Evolutionary conservation across 2,329 filamentous ascomycete genomes (phyloP).

Genomic region (Aspergillus hiratsukae): DNA sequence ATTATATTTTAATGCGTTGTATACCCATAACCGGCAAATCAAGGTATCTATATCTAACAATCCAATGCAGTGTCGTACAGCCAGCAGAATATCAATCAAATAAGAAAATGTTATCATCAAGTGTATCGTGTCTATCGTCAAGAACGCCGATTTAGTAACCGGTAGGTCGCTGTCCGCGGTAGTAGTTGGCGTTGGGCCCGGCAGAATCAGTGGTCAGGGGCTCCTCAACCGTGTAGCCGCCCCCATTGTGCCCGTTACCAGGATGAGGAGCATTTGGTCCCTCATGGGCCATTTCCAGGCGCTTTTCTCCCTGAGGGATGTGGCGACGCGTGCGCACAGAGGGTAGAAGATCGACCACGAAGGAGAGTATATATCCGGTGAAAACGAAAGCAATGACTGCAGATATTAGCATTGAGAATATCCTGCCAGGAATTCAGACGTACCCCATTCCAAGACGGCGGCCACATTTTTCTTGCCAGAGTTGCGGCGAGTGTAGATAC

Average conservation of each 20-base stretch:
- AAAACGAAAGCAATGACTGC: conserved; percentile 71
- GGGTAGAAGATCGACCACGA: conserved; percentile 81
- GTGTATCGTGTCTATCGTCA: neutral
- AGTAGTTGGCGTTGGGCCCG: conserved; percentile 28
- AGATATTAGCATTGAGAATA: neutral
- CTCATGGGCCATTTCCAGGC: conserved; percentile 20
- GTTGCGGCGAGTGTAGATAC: conserved; percentile 39
- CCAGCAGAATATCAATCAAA: neutral
- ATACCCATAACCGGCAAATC: neutral
- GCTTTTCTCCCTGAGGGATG: conserved; percentile 40
- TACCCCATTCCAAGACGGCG: conserved; percentile 71
- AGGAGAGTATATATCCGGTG: conserved; percentile 81
- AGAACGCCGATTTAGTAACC: neutral
- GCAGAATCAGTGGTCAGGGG: conserved; percentile 36
- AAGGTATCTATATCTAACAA: neutral
- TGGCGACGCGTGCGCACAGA: conserved; percentile 59
- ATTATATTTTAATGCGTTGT: neutral
- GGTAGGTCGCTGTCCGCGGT: conserved; percentile 24
- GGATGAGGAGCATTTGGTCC: conserved; percentile 10
- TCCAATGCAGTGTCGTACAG: neutral
- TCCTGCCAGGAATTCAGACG: conserved; percentile 7
- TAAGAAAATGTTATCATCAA: neutral
- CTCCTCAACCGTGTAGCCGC: conserved; percentile 28
- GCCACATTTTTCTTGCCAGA: conserved; percentile 55
- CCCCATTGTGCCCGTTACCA: neutral